Evolutionary conservation across 192 early-diverging fungal species (phyloP), one percentile per base, ranked within the genome.

Genomic region (Gonapodya sp.): DNA sequence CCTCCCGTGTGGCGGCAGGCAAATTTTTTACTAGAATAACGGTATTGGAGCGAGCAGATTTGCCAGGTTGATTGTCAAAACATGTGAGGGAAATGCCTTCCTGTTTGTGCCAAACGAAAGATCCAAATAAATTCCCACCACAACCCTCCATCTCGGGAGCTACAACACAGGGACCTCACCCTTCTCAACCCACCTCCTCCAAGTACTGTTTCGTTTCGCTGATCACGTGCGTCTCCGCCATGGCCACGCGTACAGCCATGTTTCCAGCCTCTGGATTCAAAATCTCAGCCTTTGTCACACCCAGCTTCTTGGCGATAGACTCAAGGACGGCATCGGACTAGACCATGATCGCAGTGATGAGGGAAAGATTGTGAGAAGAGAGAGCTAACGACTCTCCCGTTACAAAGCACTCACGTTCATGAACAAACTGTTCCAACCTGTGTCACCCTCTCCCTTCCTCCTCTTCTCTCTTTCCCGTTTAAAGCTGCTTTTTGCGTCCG

Each of bases 11-110:
- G 79, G 88, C 88, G 79, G 86, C 92, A 1, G 96, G 92, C 36
- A 99, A 95, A 85, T 99, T 99, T 86, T 99, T 99, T 78, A 97
- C 95, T 36, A 99, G 84, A 35, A 99, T 94, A 1, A 97, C 92
- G 34, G 94, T 96, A 35, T 95, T 94, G 82, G 93, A 94, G 73
- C 95, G 92, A 46, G 93, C n/a, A n/a, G 91, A 79, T 92, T 92
- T 81, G 89, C 86, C 75, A 84, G 82, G 32, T 80, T 78, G 18
- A 36, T 35, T 35, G 85, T 89, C 87, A 99, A 98, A 0, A 92
- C 86, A n/a, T 73, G 93, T 90, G 31, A 99, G 86, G 30, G 87
- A 84, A 36, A 99, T 93, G 14, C 95, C 96, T 73, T 96, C 91
- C 80, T 87, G 73, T 35, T n/a, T 84, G 74, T 0, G 35, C 31